Percentiles rank a stretch among this genome's conserved stretches.
Conservation (phyloP, 2,329 filamentous ascomycete species). For the Pseudofabraea citricarpa region DNA sequence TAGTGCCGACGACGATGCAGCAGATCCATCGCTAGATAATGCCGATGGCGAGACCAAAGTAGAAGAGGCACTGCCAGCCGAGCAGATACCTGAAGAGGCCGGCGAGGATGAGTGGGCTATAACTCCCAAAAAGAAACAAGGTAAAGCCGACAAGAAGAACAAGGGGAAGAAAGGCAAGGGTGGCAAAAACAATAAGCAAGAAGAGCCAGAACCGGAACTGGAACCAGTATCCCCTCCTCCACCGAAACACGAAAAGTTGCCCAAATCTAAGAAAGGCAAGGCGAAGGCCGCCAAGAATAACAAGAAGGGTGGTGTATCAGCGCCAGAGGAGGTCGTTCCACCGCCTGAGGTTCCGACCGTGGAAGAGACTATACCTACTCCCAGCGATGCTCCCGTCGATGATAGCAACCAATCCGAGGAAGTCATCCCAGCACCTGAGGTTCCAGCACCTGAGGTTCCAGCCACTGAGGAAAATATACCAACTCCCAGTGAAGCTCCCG, state of each 20-base stretch:
- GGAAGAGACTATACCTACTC: slow-evolving; percentile 4
- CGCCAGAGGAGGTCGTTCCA: background rate
- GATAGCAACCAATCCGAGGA: too few species aligned
- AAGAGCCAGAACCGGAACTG: background rate
- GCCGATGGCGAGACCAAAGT: background rate
- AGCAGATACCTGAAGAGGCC: background rate
- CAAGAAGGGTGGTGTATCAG: background rate
- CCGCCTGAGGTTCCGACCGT: background rate
- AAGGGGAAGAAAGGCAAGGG: slow-evolving; percentile 1
- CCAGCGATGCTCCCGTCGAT: too few species aligned
- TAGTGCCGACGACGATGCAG: background rate
- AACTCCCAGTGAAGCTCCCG: slow-evolving; percentile 7
- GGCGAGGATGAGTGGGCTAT: background rate
- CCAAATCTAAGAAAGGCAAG: background rate
- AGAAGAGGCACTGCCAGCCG: background rate
- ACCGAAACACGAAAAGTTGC: background rate
- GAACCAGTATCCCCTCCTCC: background rate
- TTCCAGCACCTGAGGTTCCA: slow-evolving; percentile 5
- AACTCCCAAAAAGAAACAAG: background rate
- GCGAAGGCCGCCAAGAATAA: background rate
- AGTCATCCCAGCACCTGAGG: too few species aligned
- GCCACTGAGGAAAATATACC: slow-evolving; percentile 6
- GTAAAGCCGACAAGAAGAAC: slow-evolving; percentile 1
- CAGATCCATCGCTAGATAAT: background rate
- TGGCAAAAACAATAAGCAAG: too few species aligned